Conservation (phyloP, 768 basidiomycete species). For the Pisolithus microcarpus region DNA sequence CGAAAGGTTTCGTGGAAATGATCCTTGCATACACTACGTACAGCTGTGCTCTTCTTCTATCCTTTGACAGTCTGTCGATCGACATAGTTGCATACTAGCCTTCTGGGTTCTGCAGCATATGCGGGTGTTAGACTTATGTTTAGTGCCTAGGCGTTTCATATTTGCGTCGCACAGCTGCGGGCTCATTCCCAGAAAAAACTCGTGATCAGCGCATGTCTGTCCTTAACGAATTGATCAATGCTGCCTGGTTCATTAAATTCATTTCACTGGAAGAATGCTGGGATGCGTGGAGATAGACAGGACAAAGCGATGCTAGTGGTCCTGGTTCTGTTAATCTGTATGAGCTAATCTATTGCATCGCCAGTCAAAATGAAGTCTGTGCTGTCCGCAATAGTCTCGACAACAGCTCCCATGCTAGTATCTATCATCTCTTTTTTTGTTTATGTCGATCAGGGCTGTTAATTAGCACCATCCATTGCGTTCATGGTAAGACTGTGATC, state of each 20-base stretch:
- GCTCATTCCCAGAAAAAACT: slow-evolving; percentile 29
- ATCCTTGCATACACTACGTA: slow-evolving; percentile 68
- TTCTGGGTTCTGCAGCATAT: slow-evolving; percentile 60
- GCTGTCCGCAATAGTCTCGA: slow-evolving; percentile 68
- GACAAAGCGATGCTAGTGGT: slow-evolving; percentile 68
- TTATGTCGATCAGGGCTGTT: slow-evolving; percentile 63
- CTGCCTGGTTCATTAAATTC: slow-evolving; percentile 37
- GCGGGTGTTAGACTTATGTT: slow-evolving; percentile 38
- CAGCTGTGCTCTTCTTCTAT: slow-evolving; percentile 38
- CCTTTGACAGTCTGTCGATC: neutral
- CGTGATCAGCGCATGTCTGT: slow-evolving; percentile 40
- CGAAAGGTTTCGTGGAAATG: slow-evolving; percentile 66
- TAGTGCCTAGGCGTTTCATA: slow-evolving; percentile 36
- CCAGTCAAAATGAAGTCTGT: slow-evolving; percentile 65
- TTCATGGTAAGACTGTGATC: slow-evolving; percentile 31
- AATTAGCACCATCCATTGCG: slow-evolving; percentile 71
- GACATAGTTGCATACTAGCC: slow-evolving; percentile 25
- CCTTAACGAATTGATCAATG: slow-evolving; percentile 37
- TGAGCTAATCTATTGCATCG: neutral
- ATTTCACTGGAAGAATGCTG: slow-evolving; percentile 37
- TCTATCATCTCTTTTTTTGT: slow-evolving; percentile 74
- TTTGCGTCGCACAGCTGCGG: slow-evolving; percentile 30
- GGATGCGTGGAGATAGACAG: slow-evolving; percentile 64
- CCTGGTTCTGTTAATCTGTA: slow-evolving; percentile 15
- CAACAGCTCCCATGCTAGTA: slow-evolving; percentile 67